Percentiles rank a stretch among this genome's conserved stretches.
Conservation (phyloP, 306 rosid species). For the Quillaja saponaria region DNA sequence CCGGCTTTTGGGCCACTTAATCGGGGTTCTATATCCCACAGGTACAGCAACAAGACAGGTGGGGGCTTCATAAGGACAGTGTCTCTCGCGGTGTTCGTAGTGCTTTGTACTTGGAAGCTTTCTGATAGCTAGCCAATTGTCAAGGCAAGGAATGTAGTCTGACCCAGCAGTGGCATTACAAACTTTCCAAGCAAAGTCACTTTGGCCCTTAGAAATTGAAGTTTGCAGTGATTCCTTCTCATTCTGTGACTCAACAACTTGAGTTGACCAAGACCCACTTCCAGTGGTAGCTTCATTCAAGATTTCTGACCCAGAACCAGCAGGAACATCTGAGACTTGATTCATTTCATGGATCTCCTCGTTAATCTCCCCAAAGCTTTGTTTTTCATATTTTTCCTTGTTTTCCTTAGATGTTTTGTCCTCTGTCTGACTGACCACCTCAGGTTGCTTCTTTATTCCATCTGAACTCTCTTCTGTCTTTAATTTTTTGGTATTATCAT, state of each 20-base stretch:
- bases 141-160: constrained; percentile 90
- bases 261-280: constrained; percentile 57
- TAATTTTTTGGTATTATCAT: constrained; percentile 24
- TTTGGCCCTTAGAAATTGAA: constrained; percentile 30
- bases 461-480: constrained; percentile 35
- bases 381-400: constrained; percentile 22
- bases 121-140: constrained; percentile 62
- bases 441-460: constrained; percentile 38
- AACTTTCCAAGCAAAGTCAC: constrained; percentile 55
- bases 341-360: constrained; percentile 29
- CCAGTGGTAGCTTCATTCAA: constrained; percentile 39
- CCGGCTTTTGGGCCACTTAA: constrained; percentile 86
- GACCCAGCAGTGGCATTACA: constrained; percentile 75
- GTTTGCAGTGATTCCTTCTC: constrained; percentile 47
- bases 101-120: constrained; percentile 58
- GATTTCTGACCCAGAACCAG: constrained; percentile 32
- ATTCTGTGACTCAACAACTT: constrained; percentile 42
- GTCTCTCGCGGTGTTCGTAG: constrained; percentile 82
- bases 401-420: constrained; percentile 39
- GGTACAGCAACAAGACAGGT: constrained; percentile 84
- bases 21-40: constrained; percentile 60
- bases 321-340: constrained; percentile 33
- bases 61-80: constrained; percentile 69
- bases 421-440: constrained; percentile 34
- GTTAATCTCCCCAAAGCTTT: constrained; percentile 36